Conservation (phyloP, 1,139 yeast species). For the Lodderomyces orthopsilosis region DNA sequence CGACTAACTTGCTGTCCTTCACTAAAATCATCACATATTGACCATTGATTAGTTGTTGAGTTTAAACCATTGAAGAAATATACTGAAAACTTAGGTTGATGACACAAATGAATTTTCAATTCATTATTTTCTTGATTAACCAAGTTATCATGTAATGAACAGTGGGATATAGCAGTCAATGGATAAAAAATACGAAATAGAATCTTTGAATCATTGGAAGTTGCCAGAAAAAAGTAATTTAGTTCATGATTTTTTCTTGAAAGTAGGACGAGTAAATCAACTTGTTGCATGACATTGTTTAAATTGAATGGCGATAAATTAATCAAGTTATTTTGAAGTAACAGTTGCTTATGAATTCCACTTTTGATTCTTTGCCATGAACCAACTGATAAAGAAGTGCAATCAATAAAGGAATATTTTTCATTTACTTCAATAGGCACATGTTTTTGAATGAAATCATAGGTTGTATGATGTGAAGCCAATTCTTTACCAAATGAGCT, state of each 20-base stretch:
- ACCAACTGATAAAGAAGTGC: conserved; percentile 67
- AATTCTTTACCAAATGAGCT: background rate
- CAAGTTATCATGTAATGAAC: conserved; percentile 47
- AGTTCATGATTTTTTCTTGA: conserved; percentile 68
- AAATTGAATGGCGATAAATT: conserved; percentile 67
- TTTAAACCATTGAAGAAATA: conserved; percentile 55
- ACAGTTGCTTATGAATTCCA: conserved; percentile 48
- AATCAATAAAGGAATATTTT: conserved; percentile 65
- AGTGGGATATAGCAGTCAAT: conserved; percentile 41
- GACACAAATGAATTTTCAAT: conserved; percentile 48
- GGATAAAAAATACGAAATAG: conserved; percentile 72
- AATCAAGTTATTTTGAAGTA: conserved; percentile 43
- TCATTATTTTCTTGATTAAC: conserved; percentile 30
- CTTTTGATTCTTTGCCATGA: conserved; percentile 75
- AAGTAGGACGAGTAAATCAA: conserved; percentile 64
- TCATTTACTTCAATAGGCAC: conserved; percentile 60
- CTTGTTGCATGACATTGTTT: conserved; percentile 59
- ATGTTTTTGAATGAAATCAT: conserved; percentile 1
- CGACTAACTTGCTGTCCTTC: conserved; percentile 76
- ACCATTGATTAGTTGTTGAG: conserved; percentile 67
- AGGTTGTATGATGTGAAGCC: conserved; percentile 2
- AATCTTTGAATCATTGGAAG: conserved; percentile 62
- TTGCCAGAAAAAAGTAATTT: conserved; percentile 71
- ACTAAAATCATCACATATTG: conserved; percentile 77
- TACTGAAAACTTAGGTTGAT: conserved; percentile 75